These are phyloP conservation scores for Macrophomina tecta DNA, from an alignment of 2,329 filamentous ascomycete species.

Conservation along the genomic window DNA sequence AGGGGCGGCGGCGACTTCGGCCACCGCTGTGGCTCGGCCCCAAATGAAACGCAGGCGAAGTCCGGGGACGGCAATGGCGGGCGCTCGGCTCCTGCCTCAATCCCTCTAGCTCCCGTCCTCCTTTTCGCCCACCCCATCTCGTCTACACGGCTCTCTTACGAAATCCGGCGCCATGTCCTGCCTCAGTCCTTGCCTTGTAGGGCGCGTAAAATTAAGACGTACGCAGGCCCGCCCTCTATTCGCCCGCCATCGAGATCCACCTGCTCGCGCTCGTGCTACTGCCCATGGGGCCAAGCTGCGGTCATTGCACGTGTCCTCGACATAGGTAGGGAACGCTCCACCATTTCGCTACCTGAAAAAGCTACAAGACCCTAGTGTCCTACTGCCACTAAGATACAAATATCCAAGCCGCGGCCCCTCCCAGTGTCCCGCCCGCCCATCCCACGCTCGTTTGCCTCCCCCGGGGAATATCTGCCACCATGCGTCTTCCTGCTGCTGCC, in stretches of 20 bases:
- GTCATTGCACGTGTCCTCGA: constrained; percentile 5
- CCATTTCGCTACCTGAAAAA: not conserved
- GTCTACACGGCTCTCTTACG: constrained; percentile 10
- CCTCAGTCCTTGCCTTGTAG: not conserved
- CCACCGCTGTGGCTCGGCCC: not conserved
- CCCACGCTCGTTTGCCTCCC: not conserved
- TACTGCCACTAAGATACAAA: not conserved
- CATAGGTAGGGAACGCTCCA: constrained; percentile 5
- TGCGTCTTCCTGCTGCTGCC: constrained; percentile 22
- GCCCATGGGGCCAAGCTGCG: not conserved
- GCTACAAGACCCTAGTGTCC: not conserved
- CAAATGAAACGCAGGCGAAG: constrained; percentile 2
- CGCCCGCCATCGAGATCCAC: not conserved
- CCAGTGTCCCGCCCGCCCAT: not conserved
- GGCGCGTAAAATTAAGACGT: constrained; percentile 6
- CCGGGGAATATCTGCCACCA: not conserved
- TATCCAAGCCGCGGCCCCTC: not conserved
- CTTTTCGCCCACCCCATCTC: constrained; percentile 16
- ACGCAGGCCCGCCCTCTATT: not conserved
- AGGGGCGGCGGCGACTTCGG: not conserved
- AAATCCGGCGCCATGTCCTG: not conserved
- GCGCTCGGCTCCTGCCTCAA: constrained; percentile 8
- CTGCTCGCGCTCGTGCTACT: not conserved
- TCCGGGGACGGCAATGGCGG: not conserved
- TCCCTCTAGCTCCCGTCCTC: not conserved